Conservation (phyloP, 225 moss, liverwort and hornwort genomes). For the Rhytidiadelphus loreus region DNA sequence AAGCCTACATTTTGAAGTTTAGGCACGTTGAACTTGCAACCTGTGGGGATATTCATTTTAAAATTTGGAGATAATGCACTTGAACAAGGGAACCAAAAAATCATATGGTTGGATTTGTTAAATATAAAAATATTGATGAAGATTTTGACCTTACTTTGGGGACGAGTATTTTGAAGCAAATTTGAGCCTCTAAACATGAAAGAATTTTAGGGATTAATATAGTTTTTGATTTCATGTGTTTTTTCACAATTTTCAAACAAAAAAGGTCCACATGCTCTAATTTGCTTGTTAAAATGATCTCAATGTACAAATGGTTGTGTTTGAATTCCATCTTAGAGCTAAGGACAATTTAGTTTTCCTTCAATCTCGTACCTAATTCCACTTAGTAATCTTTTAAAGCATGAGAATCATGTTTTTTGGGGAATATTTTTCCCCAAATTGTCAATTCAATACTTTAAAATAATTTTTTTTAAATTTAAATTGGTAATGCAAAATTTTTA, state of each 20-base stretch:
- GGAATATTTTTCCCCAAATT: accelerated
- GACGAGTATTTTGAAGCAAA: no score
- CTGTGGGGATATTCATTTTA: no score
- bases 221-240: background rate
- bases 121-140: no score
- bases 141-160: no score
- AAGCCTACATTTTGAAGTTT: no score
- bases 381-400: background rate
- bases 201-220: no score
- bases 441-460: background rate
- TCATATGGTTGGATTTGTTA: no score
- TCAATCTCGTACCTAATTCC: background rate
- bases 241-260: background rate
- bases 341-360: accelerated
- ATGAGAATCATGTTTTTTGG: accelerated
- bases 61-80: no score
- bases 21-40: no score
- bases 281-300: accelerated
- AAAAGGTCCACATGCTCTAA: accelerated
- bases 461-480: background rate
- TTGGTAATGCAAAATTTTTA: background rate
- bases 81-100: no score
- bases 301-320: background rate
- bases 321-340: background rate
- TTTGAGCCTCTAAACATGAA: no score